Base-by-base conservation (phyloP, 192 early-diverging fungal species). In the Glomus cerebriforme region DNA sequence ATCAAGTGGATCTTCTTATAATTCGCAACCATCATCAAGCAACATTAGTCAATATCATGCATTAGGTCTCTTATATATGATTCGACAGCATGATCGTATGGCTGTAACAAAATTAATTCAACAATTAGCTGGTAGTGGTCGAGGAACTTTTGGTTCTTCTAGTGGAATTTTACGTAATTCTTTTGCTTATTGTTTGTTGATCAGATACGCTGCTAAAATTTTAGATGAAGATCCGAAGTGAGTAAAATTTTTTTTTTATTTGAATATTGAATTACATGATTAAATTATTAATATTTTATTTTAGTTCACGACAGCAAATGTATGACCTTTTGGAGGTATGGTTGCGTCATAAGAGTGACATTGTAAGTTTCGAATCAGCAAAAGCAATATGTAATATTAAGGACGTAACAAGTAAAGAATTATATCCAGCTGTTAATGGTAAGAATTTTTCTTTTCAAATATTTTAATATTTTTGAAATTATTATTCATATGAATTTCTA, bases 321-420 rank as follows among this genome's bases (percentile, higher is more conserved):
- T 95, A 96, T 80, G 92, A 94, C 66, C 81, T 94, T 74, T 84
- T 99, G 75, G 95, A 98, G 81, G 92, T 91, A 24, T 97, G 92
- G 92, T 86, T 98, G 49, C 86, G 94, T 75, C 96, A 98, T 84
- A 95, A 96, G 84, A 97, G 93, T 77, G 98, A 99, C 79, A 98
- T 99, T 95, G 97, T 99, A 49, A 95, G 95, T 73, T 91, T 96
- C 77, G 98, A 99, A 85, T 96, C 98, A 19, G 97, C 97, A 60
- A 92, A 96, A 62, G 96, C 98, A 7, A 95, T 98, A 81, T 98
- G 97, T 85, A 92, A 95, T 68, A 90, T 99, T 75, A 87, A 85
- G 37, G 92, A 96, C 70, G 94, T 93, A 8, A 93, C 91, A 15
- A 81, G 82, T 62, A 96, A 95, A 84, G 94, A 97, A 83, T 85